Base-by-base conservation (phyloP, 2,329 filamentous ascomycete species). In the Epichloe sylvatica region DNA sequence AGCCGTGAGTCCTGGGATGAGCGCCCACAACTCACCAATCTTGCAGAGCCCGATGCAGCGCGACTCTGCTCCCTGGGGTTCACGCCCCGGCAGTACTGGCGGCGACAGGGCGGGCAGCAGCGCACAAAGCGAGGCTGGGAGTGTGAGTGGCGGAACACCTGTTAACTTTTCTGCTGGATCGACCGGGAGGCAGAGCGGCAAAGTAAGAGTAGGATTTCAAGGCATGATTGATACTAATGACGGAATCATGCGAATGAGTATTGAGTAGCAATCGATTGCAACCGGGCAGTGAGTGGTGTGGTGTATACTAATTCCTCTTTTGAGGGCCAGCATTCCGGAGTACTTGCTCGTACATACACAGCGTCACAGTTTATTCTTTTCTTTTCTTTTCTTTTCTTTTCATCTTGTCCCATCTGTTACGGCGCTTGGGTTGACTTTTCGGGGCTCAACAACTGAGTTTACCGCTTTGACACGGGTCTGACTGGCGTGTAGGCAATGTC, bases 201-300 rank as follows among this genome's bases (percentile, higher is more conserved):
- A 75, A 63, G 83, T 72, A 54, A 67, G 86, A 35, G 74, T 94
- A 13, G 88, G 88, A 8, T 76, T 94, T 57, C 90, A 96, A 67
- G 88, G 90, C 1, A 96, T 97, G 90, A 84, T 80, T 17, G 91
- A 96, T 66, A 91, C 91, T n/a, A 88, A 88, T 62, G 91, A 96
- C 64, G 86, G 89, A 2, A 74, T 96, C 55, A 95, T 95, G 84
- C 89, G 91, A 59, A 92, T 97, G 86, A 95, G 86, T 65, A 95
- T 96, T 60, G 90, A 96, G 65, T 95, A 50, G 30, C 34, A 13
- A 46, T 15, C 3, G 23, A 33, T 15, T 8, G n/a, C 3, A 5
- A 12, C 39, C 30, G 50, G 53, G 36, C 45, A 46, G 44, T 7
- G 9, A 13, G 15, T 21, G 25, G 45, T 11, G 25, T 30, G 25